phyloP scores from a whole-genome alignment of 768 basidiomycete species.

The Porphyrellus cyaneotinctus region DNA sequence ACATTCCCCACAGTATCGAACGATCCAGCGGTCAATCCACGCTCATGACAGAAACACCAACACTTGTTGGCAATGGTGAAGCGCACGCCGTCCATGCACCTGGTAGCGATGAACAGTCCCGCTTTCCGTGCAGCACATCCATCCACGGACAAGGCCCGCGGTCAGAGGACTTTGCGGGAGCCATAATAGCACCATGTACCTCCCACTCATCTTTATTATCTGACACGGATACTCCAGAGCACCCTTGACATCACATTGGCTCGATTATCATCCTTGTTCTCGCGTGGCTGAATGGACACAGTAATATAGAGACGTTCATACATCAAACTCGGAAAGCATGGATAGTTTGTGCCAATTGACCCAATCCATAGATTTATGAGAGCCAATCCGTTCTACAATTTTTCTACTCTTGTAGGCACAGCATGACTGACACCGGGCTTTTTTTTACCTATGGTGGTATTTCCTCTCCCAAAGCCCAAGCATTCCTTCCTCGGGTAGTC shows the following conservation, averaged over 20 bases:
- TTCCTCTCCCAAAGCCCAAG: constrained; percentile 4
- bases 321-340: constrained; percentile 16
- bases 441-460: constrained; percentile 13
- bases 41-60: constrained; percentile 14
- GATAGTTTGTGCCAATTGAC: constrained; percentile 17
- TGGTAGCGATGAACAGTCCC: constrained; percentile 12
- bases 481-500: too few species aligned
- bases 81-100: constrained; percentile 6
- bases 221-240: constrained; percentile 21
- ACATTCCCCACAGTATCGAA: constrained; percentile 27
- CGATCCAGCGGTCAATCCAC: constrained; percentile 16
- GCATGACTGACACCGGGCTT: neutral
- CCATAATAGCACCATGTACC: constrained; percentile 18
- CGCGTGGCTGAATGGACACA: constrained; percentile 7
- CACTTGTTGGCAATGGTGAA: constrained; percentile 9
- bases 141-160: constrained; percentile 6
- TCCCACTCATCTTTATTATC: constrained; percentile 27
- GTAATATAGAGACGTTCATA: constrained; percentile 13
- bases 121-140: neutral
- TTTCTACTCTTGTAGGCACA: constrained; percentile 12
- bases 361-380: constrained; percentile 24
- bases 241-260: constrained; percentile 37
- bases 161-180: constrained; percentile 9
- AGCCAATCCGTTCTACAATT: constrained; percentile 13
- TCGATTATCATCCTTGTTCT: constrained; percentile 30